Base-by-base conservation (phyloP, 257 asterid genomes). In the Vinca minor region DNA sequence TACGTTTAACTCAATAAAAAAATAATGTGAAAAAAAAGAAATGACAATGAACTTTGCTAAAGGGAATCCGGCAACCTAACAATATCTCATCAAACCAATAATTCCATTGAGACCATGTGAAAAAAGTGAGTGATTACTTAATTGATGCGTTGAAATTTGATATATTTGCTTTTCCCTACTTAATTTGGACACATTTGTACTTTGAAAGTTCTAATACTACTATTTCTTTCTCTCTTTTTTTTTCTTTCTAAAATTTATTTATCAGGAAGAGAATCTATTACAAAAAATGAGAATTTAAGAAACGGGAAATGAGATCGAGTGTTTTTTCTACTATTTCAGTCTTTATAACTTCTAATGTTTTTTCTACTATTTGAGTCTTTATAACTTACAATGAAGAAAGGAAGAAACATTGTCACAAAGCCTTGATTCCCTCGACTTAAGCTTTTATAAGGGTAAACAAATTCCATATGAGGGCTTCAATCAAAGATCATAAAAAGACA, bases 371-470 rank as follows among this genome's bases (percentile, higher is more conserved):
- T n/a, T n/a, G n/a, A n/a, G n/a, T n/a, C n/a, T n/a, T 38, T 36
- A 20, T 59, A 41, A 60, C 84, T 78, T 81, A 66, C 36, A 50
- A 62, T 66, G 81, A 83, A 76, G 84, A 74, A 81, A 83, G 62
- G 81, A 69, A 76, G 78, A 64, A 64, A 79, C 50, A 59, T 2
- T 15, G 23, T 1, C n/a, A 20, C 32, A 58, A 45, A 8, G 39
- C 25, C 12, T 36, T 25, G 63, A 60, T 58, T 55, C 65, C 28
- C 56, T 42, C 38, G 20, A 44, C 34, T n/a, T n/a, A 14, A 44
- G 14, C 17, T 29, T 54, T 65, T 26, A 4, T 9, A 38, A 9
- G 39, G 48, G 36, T 8, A 15, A 28, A 29, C 31, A n/a, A 65
- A 36, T 54, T 53, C 31, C 28, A n/a, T 13, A 53, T 44, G 53